Base-by-base conservation (phyloP, 1,139 yeast genomes). In the Sugiyamaella xylanicola region DNA sequence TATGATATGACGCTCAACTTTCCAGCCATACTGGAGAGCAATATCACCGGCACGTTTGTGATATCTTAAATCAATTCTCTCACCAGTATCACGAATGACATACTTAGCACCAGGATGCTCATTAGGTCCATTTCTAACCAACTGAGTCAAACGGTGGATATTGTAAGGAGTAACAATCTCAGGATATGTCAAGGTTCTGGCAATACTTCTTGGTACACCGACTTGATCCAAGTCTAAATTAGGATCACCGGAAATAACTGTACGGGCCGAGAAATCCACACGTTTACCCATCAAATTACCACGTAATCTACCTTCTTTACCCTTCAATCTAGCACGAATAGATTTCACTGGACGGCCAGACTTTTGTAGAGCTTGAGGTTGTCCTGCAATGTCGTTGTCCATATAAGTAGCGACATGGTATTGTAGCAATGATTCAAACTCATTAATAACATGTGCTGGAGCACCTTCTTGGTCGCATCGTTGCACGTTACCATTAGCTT, bases 311-410 rank as follows among this genome's bases (percentile, higher is more conserved):
- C 99, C 99, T 77, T 95, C 99, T 68, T 95, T 93, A 77, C 99
- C 99, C 85, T 95, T 95, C 65, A 95, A 80, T 78, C 99, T 90
- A 22, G 99, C 99, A 77, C 99, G 86, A 65, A 95, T 95, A 48
- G 98, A 90, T 73, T 93, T 95, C 62, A 95, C 95, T 7, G 99
- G 99, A 76, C 99, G 88, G 56, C 99, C 99, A 51, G 98, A 90
- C 74, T 95, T 95, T 72, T 95, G 99, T 62, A 93, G 81, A 41
- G 99, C 99, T 73, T 93, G 99, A 0, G 99, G 99, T 75, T 93
- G 99, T 61, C 99, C 99, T n/a, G 99, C 99, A 74, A 93, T 93
- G 76, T 93, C 99, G 71, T 93, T 93, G 75, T 93, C 99, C 99
- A 93, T 93, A 72, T 93, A 93, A 0, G 99, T 93, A n/a, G 99